phyloP scores from a whole-genome alignment of 2,329 filamentous ascomycete species.

The Lithohypha guttulata region DNA sequence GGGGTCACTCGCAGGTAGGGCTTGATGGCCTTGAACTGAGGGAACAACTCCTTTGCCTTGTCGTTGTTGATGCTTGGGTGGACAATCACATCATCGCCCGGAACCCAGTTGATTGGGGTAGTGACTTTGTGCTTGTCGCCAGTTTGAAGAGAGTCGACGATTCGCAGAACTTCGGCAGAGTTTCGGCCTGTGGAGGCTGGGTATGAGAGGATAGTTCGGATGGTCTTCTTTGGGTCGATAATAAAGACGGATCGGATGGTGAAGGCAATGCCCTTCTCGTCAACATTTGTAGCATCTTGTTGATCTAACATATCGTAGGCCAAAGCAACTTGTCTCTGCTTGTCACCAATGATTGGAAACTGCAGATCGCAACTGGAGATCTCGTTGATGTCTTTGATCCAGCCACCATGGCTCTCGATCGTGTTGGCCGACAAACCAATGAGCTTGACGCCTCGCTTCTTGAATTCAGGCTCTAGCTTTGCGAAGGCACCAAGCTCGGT shows the following conservation, averaged over 20 bases:
- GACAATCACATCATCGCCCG: conserved; percentile 50
- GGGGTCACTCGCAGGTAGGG: conserved; percentile 52
- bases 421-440: conserved; percentile 51
- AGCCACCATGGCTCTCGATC: conserved; percentile 42
- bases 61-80: conserved; percentile 49
- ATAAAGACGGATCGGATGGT: conserved; percentile 56
- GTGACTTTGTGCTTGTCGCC: conserved; percentile 51
- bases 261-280: conserved; percentile 43
- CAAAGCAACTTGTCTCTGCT: conserved; percentile 32
- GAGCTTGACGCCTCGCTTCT: conserved; percentile 51
- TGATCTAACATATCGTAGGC: conserved; percentile 33
- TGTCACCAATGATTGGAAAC: conserved; percentile 37
- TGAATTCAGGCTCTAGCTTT: conserved; percentile 54
- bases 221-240: conserved; percentile 55
- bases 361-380: conserved; percentile 27
- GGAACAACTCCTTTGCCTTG: conserved; percentile 48
- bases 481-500: conserved; percentile 55
- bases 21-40: conserved; percentile 51
- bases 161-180: conserved; percentile 45
- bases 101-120: conserved; percentile 53
- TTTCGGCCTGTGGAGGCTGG: conserved; percentile 52
- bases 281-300: conserved; percentile 34
- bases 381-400: conserved; percentile 45
- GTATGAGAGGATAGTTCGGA: conserved; percentile 52
- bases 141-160: conserved; percentile 48